phyloP scores from a whole-genome alignment of 2,329 filamentous ascomycete genomes.

The Colletotrichum coccodes region DNA sequence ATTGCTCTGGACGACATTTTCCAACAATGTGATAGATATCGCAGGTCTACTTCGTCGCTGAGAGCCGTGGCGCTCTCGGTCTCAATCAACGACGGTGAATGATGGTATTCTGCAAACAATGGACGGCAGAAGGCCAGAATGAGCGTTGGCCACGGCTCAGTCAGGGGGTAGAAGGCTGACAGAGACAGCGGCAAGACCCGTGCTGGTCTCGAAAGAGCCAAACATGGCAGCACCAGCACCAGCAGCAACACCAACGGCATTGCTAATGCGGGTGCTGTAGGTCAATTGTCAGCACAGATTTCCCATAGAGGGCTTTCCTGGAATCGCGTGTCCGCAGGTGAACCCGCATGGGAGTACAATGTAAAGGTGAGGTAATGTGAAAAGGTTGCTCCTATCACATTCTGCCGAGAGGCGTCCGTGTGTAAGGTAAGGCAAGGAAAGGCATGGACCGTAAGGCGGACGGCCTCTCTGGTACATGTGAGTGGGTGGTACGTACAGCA shows the following conservation, averaged over 20 bases:
- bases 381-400: background rate
- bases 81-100: background rate
- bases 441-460: background rate
- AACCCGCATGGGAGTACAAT: background rate
- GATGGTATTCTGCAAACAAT: background rate
- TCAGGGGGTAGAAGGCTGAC: background rate
- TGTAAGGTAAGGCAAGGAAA: background rate
- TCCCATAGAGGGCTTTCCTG: background rate
- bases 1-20: background rate
- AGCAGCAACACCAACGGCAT: background rate
- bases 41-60: background rate
- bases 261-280: background rate
- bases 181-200: conserved; percentile 3
- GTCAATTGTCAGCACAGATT: background rate
- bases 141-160: background rate
- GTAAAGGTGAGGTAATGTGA: background rate
- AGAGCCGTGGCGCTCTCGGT: background rate
- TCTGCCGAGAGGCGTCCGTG: background rate
- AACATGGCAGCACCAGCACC: background rate
- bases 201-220: background rate
- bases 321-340: background rate
- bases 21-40: background rate
- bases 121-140: background rate
- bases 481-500: background rate
- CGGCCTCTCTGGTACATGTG: background rate